Percentiles rank a stretch among this genome's conserved stretches.
phyloP scores from a whole-genome alignment of 352 stramenopile species.

The Aphanomyces invadans region DNA sequence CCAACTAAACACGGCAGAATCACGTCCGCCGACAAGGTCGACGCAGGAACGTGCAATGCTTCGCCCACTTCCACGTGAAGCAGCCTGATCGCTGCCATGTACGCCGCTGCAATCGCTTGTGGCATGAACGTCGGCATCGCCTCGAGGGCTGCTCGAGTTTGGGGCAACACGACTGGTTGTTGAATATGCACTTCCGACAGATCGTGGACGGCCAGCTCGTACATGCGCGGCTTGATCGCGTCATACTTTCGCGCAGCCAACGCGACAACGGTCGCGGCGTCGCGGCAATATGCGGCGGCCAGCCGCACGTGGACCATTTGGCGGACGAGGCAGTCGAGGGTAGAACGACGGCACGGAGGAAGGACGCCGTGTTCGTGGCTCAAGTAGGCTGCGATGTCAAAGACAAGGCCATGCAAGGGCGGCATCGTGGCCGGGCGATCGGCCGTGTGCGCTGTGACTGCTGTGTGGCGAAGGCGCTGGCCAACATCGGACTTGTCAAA shows the following conservation, averaged over 20 bases:
- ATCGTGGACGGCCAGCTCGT: background rate
- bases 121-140: slow-evolving; percentile 63
- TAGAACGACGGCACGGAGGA: background rate
- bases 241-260: slow-evolving; percentile 30
- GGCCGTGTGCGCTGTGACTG: background rate
- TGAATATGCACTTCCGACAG: slow-evolving; percentile 25
- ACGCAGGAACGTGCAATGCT: slow-evolving; percentile 35
- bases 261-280: slow-evolving; percentile 45
- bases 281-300: slow-evolving; percentile 52
- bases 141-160: slow-evolving; percentile 62
- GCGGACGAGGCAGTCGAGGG: slow-evolving; percentile 37
- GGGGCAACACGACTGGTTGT: slow-evolving; percentile 28
- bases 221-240: background rate
- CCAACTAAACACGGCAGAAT: slow-evolving; percentile 67
- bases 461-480: background rate
- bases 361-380: background rate
- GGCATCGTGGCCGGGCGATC: background rate
- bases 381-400: background rate
- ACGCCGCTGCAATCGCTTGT: slow-evolving; percentile 49
- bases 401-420: background rate
- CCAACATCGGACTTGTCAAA: slow-evolving; percentile 21
- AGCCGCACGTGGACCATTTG: slow-evolving; percentile 72
- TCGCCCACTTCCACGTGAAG: slow-evolving; percentile 58
- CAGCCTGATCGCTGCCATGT: slow-evolving; percentile 53
- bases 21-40: slow-evolving; percentile 52